A percentile compares a stretch with the other conserved stretches of the same genome.
Evolutionary conservation across 2,329 filamentous ascomycete species (phyloP).

Genomic region (Colletotrichum coccodes): DNA sequence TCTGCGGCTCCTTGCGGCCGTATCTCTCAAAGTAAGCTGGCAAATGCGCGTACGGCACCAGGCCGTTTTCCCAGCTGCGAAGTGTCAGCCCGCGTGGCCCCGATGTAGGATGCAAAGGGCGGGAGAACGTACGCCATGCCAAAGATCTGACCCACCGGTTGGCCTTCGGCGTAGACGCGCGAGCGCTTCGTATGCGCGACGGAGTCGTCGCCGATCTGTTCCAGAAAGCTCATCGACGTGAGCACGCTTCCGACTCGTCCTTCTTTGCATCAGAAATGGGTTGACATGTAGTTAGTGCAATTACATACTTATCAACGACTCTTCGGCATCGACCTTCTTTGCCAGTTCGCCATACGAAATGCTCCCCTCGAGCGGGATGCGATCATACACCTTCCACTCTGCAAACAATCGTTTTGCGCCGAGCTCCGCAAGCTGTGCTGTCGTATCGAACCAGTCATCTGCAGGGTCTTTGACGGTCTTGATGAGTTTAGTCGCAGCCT

Average conservation of each 20-base stretch:
- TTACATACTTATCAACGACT: conserved; percentile 38
- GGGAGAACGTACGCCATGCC: conserved; percentile 22
- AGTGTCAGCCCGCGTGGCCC: neutral
- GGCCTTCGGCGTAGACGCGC: conserved; percentile 17
- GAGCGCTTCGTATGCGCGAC: conserved; percentile 30
- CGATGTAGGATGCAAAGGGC: too few relatives aligned
- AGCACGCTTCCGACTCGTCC: conserved; percentile 21
- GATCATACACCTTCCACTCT: conserved; percentile 45
- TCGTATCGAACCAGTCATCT: conserved; percentile 26
- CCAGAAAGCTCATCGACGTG: conserved; percentile 20
- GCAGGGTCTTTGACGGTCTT: conserved; percentile 17
- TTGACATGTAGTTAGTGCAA: too few relatives aligned
- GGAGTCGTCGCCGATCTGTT: conserved; percentile 22
- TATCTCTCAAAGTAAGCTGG: conserved; percentile 45
- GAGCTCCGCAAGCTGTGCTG: conserved; percentile 19
- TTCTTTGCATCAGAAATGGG: neutral
- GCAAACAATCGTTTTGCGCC: conserved; percentile 39
- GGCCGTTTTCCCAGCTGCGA: conserved; percentile 21
- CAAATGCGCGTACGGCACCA: conserved; percentile 35
- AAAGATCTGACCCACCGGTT: conserved; percentile 17
- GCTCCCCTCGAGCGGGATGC: conserved; percentile 40
- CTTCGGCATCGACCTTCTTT: conserved; percentile 40
- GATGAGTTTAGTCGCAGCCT: conserved; percentile 23
- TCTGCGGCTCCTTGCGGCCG: conserved; percentile 43
- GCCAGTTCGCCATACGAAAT: conserved; percentile 45